Evolutionary conservation across 106 monocot genomes (phyloP), one percentile per base, ranked within the genome.

Genomic region (Dioscorea alata): DNA sequence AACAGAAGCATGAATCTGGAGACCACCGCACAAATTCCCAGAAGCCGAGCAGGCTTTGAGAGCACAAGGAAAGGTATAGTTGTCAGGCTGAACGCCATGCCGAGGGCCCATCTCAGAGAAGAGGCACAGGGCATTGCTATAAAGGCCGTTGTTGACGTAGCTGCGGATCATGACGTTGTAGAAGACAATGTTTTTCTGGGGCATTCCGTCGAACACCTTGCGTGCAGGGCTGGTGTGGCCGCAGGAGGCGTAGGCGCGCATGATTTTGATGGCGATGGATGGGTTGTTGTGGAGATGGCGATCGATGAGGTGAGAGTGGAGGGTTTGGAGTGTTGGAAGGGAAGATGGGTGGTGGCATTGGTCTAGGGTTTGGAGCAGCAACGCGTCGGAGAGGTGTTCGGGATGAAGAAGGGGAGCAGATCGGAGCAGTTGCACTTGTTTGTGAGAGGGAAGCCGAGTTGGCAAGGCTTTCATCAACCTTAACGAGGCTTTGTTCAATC

Each of bases 91-190:
- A 23, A 74, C 64, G 4, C 50, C 33, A 14, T 78, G 18, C 8
- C 24, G 49, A 2, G 20, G 54, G 13, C 49, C 57, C 81, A 97
- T 80, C 12, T 35, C 21, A 23, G 69, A 77, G 65, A 82, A 92
- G 14, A 92, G 71, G 21, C 58, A 20, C 28, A 97, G 65, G 19
- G 89, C 96, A 1, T 89, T 84, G 22, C 35, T 50, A 58, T 69
- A 76, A 61, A 59, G 67, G 28, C 66, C 35, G 60, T 84, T 78
- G 52, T 66, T 77, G 33, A 84, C 82, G 76, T 89, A 89, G 60
- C 80, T 78, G 23, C 96, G 79, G 53, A 97, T 81, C 86, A 97
- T 84, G 63, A 92, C 96, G 57, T 92, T 97, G 78, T 80, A 97
- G 69, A 86, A 89, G 73, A 97, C 28, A 59, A 84, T 75, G 53